Conservation (phyloP, 176 grass and related monocot species). For the Cenchrus fungigraminus region DNA sequence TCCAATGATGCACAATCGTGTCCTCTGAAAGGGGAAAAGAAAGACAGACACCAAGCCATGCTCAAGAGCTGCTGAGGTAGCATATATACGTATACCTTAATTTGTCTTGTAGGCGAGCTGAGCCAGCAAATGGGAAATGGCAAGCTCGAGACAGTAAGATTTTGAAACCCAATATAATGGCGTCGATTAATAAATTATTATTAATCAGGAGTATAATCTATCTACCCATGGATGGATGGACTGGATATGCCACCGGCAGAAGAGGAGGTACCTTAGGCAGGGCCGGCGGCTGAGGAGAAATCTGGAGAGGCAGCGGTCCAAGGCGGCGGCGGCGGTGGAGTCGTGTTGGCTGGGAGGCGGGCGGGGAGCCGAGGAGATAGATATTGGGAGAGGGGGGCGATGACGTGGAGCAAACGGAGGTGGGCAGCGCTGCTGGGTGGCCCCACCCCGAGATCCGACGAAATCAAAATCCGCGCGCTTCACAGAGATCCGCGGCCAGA, state of each 20-base stretch:
- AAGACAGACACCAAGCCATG: no score
- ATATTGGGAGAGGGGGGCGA: background rate
- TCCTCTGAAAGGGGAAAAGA: background rate
- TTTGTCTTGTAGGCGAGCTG: no score
- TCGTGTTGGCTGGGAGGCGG: background rate
- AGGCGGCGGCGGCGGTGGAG: background rate
- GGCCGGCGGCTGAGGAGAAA: background rate
- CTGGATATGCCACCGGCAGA: no score
- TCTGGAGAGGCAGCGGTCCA: background rate
- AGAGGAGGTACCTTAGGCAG: no score
- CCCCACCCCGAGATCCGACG: slow-evolving; percentile 4
- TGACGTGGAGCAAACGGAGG: slow-evolving; percentile 63
- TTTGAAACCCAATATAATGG: no score
- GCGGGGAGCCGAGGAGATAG: background rate
- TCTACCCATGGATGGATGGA: no score
- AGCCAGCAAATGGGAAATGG: no score
- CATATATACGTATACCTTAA: no score
- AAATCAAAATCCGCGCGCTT: slow-evolving; percentile 71
- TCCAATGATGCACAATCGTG: background rate
- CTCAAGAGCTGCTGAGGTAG: no score
- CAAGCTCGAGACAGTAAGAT: no score
- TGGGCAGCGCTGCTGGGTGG: slow-evolving; percentile 32
- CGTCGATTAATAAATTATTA: no score
- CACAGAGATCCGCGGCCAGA: slow-evolving; percentile 21
- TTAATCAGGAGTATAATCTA: no score